Base-by-base conservation (phyloP, 2,329 filamentous ascomycete genomes). In the Monosporascus sp. region DNA sequence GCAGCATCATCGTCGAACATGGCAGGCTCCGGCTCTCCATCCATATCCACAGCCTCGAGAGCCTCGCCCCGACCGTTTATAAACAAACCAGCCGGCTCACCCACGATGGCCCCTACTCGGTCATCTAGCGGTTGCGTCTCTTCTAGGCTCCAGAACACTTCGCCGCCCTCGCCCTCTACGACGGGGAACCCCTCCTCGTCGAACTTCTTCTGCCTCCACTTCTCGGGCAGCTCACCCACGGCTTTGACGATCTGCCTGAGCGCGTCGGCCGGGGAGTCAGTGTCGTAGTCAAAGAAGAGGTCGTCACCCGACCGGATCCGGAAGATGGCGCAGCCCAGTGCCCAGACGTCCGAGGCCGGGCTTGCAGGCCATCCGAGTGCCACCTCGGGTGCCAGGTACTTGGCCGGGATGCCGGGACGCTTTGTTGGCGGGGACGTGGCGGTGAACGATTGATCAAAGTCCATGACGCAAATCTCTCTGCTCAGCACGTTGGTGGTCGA, bases 311-410 rank as follows among this genome's bases (percentile, higher is more conserved):
- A 52, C 39, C 55, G 47, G n/a, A 54, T 37, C 49, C 48, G 52
- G 37, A 55, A 59, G 37, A 51, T 24, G 11, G 17, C 17, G 18
- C 41, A 44, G 18, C 20, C 41, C 5, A 24, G 41, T 8, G 58
- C 58, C 58, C 58, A 59, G 45, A 60, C 45, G 47, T 60, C 59
- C 48, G 54, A 57, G 25, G 52, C 54, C 18, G 58, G 57, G 18
- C 56, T 50, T 15, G 56, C 50, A 24, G 54, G 35, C 18, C 50
- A 46, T 15, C 60, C 57, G 6, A 57, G 38, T 22, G 60, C 60
- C 1, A 62, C 53, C 53, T 64, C 58, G 4, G 63, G 60, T 11
- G 61, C 62, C 8, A 63, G 48, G 44, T 55, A 63, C 17, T 60
- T 53, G 41, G 52, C 18, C 38, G 62, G 58, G 38, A 53, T 63